Percentiles rank a stretch among this genome's conserved stretches.
Evolutionary conservation across 2,329 filamentous ascomycete genomes (phyloP).

Genomic region (Beauveria sp.): DNA sequence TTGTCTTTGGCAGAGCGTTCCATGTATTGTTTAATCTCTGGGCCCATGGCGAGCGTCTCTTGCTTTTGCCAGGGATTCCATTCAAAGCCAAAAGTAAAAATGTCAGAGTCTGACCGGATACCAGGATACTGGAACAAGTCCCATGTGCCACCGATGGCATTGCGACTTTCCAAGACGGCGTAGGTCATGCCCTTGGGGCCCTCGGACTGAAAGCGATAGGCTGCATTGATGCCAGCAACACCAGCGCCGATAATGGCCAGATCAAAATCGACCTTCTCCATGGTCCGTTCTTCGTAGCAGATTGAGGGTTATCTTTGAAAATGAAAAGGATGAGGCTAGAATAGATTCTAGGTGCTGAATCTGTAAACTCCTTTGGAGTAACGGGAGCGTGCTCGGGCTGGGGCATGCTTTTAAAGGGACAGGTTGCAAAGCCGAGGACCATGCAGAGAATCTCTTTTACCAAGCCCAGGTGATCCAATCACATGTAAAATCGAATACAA

Average conservation of each 20-base stretch:
- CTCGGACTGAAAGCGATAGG: constrained; percentile 56
- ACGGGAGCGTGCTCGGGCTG: no score
- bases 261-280: constrained; percentile 28
- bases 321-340: no score
- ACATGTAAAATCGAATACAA: no score
- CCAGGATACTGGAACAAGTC: constrained; percentile 64
- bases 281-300: no score
- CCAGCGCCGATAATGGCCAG: constrained; percentile 66
- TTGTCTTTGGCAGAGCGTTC: constrained; percentile 24
- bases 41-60: no score
- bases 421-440: no score
- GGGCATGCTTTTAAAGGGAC: no score
- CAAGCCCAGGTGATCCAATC: no score
- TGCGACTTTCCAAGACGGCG: constrained; percentile 61
- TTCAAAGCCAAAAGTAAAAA: constrained; percentile 26
- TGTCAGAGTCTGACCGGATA: constrained; percentile 56
- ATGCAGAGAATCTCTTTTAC: no score
- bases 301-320: no score
- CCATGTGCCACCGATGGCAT: constrained; percentile 68
- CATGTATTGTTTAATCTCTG: constrained; percentile 46
- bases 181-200: constrained; percentile 47
- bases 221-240: constrained; percentile 67
- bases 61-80: background rate
- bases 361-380: no score
- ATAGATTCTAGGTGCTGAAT: no score